A percentile compares a stretch with the other conserved stretches of the same genome.
Conservation (phyloP, 257 asterid genomes). For the Plantago major region DNA sequence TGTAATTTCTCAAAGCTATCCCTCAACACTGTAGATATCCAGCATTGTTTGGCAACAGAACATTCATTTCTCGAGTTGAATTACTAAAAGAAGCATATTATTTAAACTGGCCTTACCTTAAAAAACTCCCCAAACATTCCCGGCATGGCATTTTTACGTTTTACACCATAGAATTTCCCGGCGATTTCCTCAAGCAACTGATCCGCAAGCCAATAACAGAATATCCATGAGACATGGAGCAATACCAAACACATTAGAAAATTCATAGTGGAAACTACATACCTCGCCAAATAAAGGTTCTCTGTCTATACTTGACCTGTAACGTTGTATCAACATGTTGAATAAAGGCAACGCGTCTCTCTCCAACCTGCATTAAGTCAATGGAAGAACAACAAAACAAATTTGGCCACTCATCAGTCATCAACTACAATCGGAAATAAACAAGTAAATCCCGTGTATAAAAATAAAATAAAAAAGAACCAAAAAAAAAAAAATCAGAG, state of each 20-base stretch:
- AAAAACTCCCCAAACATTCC: constrained; percentile 95
- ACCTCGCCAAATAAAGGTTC: constrained; percentile 76
- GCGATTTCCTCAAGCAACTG: constrained; percentile 87
- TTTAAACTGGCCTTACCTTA: constrained; percentile 40
- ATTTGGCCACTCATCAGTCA: constrained; percentile 2
- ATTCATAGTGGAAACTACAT: constrained; percentile 20
- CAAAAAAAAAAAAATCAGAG: neutral
- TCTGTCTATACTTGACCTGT: constrained; percentile 57
- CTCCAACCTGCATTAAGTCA: constrained; percentile 59
- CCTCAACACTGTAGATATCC: too few species aligned
- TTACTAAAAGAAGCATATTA: neutral
- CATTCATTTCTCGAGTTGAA: neutral
- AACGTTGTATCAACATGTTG: constrained; percentile 73
- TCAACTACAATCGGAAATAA: neutral
- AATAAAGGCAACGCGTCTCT: constrained; percentile 95
- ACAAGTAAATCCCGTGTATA: neutral
- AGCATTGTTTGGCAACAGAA: too few species aligned
- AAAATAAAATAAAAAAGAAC: too few species aligned
- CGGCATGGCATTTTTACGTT: constrained; percentile 67
- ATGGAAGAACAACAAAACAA: constrained; percentile 13
- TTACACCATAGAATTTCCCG: constrained; percentile 77
- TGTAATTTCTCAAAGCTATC: too few species aligned
- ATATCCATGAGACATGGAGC: constrained; percentile 13
- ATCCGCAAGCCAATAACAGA: constrained; percentile 25
- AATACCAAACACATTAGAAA: neutral